Evolutionary conservation across 2,329 filamentous ascomycete species (phyloP), one percentile per base, ranked within the genome.

Genomic region (Fusarium compactum): DNA sequence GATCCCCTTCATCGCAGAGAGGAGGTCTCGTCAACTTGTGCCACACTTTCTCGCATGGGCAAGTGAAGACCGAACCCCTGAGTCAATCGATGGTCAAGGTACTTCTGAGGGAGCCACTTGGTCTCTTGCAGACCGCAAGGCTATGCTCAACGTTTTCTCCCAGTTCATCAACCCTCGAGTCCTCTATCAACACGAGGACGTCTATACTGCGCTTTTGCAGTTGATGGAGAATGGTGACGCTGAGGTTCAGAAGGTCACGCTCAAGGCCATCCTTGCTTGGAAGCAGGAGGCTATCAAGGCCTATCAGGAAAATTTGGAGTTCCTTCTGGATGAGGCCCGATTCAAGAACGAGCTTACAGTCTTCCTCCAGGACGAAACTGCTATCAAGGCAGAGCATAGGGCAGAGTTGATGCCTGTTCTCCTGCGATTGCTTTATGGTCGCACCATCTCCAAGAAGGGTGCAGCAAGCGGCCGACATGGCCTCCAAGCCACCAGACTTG

Each of bases 291-390:
- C 87, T 11, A 85, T 99, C 52, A 87, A 86, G 64, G 86, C 90
- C 1, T 97, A 98, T 76, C 89, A 94, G 74, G 94, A 98, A 72
- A 93, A 95, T 72, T 81, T 99, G 25, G 87, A 94, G 67, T 95
- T 94, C 73, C 85, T 99, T 3, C 87, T 98, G 11, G 96, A 99
- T 71, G 96, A 98, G 68, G 90, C 92, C 25, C 89, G 93, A 51
- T 97, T 98, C 81, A 93, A 94, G 76, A 96, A 98, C 76, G 95
- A 98, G 78, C 86, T 99, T n/a, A 91, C 94, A 1, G 89, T 96
- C 7, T 92, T 99, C 70, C 87, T 99, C 56, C 91, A 94, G 76
- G 88, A 91, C 18, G 90, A 92, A 20, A 90, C 90, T 61, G 81
- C 90, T 58, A 91, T 98, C 70, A 90, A 91, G 71, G 83, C 90